Conservation (phyloP, 495 filamentous ascomycete species). For the Aspergillus olivimuriae region DNA sequence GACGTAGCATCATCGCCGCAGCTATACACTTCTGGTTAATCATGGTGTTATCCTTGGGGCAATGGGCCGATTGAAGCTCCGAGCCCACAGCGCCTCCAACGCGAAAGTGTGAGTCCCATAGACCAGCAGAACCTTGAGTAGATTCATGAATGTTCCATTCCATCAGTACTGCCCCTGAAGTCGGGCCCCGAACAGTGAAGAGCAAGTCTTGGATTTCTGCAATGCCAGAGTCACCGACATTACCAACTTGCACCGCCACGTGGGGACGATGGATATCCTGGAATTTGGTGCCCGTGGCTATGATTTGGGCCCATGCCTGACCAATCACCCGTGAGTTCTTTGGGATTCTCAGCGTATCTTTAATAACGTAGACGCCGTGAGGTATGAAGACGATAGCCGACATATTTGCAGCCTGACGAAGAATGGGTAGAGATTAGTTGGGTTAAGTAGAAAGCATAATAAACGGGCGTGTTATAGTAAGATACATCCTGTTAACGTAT, state of each 20-base stretch:
- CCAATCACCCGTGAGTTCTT: conserved; percentile 49
- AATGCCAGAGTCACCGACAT: conserved; percentile 46
- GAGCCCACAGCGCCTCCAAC: conserved; percentile 70
- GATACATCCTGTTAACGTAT: background rate
- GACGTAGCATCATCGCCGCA: conserved; percentile 53
- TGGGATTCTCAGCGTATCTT: conserved; percentile 50
- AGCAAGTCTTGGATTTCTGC: conserved; percentile 55
- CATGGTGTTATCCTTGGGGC: conserved; percentile 51
- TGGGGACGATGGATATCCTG: conserved; percentile 41
- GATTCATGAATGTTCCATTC: conserved; percentile 37
- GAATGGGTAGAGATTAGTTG: background rate
- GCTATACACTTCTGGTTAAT: conserved; percentile 49
- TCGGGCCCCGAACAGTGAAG: conserved; percentile 44
- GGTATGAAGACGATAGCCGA: conserved; percentile 60
- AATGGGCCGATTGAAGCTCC: conserved; percentile 59
- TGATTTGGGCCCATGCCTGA: conserved; percentile 47
- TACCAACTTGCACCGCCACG: conserved; percentile 55
- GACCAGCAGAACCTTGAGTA: background rate
- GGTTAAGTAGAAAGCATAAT: background rate
- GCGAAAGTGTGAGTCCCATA: conserved; percentile 63
- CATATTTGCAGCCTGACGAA: too few relatives aligned
- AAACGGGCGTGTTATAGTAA: background rate
- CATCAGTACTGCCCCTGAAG: conserved; percentile 45
- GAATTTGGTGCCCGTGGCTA: conserved; percentile 46
- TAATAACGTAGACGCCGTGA: conserved; percentile 53